These are phyloP conservation scores for Fusarium anthophilum DNA, from an alignment of 2,329 filamentous ascomycete genomes.

Conservation along the genomic window DNA sequence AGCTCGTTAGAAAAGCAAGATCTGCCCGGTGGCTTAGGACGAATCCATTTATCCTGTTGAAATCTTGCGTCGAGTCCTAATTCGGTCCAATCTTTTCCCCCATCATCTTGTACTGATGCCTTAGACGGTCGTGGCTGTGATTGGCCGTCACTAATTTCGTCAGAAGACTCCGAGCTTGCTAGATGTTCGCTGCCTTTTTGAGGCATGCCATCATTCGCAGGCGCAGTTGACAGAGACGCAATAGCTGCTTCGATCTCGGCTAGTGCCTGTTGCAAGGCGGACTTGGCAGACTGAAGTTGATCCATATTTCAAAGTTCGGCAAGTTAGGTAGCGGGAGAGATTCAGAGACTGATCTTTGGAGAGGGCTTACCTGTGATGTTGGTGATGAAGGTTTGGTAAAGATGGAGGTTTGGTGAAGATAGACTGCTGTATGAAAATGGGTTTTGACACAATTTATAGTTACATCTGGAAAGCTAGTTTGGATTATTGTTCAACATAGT, in stretches of 20 bases:
- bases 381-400: fast-evolving
- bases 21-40: background rate
- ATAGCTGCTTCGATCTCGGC: background rate
- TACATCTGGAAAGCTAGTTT: fast-evolving
- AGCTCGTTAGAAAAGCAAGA: background rate
- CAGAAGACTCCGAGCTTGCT: background rate
- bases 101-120: background rate
- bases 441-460: background rate
- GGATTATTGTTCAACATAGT: background rate
- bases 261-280: background rate
- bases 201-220: too few relatives aligned
- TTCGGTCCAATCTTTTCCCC: background rate
- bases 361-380: background rate
- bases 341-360: background rate
- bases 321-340: too few relatives aligned
- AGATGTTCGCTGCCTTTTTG: background rate
- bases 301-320: background rate
- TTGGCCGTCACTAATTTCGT: background rate
- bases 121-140: background rate
- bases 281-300: background rate
- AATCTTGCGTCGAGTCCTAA: background rate
- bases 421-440: background rate
- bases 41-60: background rate
- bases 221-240: background rate
- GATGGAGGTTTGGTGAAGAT: background rate